Base-by-base conservation (phyloP, 2,329 filamentous ascomycete species). In the Cercospora sojina region DNA sequence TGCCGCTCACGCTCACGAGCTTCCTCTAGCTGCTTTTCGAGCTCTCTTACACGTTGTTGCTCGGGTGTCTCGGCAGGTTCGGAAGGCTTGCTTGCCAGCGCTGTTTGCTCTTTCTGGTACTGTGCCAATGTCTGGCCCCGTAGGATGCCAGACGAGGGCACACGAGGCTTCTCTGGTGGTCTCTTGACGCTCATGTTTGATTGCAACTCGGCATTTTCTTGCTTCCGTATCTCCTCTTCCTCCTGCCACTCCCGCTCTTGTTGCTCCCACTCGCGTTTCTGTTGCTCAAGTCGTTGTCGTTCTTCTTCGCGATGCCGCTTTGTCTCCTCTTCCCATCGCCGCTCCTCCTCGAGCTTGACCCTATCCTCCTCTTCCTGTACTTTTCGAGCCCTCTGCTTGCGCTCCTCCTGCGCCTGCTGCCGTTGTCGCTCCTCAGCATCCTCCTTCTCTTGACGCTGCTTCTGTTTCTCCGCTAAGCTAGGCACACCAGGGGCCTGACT, bases 121-220 rank as follows among this genome's bases (percentile, higher is more conserved):
- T 97, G 91, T 75, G 91, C 94, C 59, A 96, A 84, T 73, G 90
- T 93, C 75, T 97, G 93, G 2, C 93, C 93, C 67, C 89, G 90
- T 23, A 97, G 83, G 68, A 89, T 87, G 41, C 85, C 83, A 72
- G 68, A 71, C 31, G 72, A 74, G 27, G 72, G 67, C 56, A 75
- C 70, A 43, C 71, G 66, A 29, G 74, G 74, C 86, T 89, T 68
- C 81, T 66, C 86, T 83, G 72, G 84, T 83, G 57, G 90, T 86
- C 74, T 94, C 90, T 66, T 89, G 83, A 58, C 87, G 86, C 32
- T 93, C 77, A 74, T 53, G 47, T 84, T 85, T 10, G 86, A 85
- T 73, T 93, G 89, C 2, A 88, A 87, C 70, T 91, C 91, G 35
- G 86, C 86, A 72, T 96, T 92, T 71, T 95, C 92, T 67, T 83